Base-by-base conservation (phyloP, 257 asterid species). In the Solanum rostratum region DNA sequence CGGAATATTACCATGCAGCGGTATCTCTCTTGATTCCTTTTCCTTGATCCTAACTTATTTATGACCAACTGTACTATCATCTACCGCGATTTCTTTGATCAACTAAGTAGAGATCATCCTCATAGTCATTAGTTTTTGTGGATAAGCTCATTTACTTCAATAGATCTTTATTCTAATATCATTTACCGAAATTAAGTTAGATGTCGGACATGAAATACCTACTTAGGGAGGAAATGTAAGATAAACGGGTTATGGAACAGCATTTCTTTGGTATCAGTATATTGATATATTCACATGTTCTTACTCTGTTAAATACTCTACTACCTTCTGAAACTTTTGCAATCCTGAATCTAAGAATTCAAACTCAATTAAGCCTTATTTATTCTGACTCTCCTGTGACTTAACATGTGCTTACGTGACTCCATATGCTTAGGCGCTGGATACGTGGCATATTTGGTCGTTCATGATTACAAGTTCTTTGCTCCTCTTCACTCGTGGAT, bases 391-490 rank as follows among this genome's bases (percentile, higher is more conserved):
- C 81, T 14, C 2, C 43, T 74, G 41, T 24, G 60, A 7, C 14
- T 24, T 74, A 49, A 74, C 24, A 14, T 74, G 43, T 46, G 60
- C 7, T 45, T 46, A 24, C 41, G 5, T 27, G 80, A 54, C 22
- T 45, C 82, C 82, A 45, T 88, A 62, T 81, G 85, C 50, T 87
- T 82, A 94, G 98, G 93, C 93, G 93, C 62, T 94, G 98, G 98
- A 82, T 94, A 82, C 93, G 93, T 85, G 98, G 93, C 86, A 84
- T 90, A 84, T 91, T 94, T 91, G 85, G 86, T 86, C 85, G 87
- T 87, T 84, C 68, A 43, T 85, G 92, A 84, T 84, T 60, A 52
- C 59, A 33, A 85, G 84, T 29, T 59, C 54, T 83, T 71, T 81
- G 30, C 33, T 79, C 70, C 74, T 53, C 3, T 24, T 37, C 18